A percentile compares a stretch with the other conserved stretches of the same genome.
These are phyloP conservation scores for Asterionellopsis glacialis DNA, from an alignment of 108 stramenopile genomes.

Conservation along the genomic window DNA sequence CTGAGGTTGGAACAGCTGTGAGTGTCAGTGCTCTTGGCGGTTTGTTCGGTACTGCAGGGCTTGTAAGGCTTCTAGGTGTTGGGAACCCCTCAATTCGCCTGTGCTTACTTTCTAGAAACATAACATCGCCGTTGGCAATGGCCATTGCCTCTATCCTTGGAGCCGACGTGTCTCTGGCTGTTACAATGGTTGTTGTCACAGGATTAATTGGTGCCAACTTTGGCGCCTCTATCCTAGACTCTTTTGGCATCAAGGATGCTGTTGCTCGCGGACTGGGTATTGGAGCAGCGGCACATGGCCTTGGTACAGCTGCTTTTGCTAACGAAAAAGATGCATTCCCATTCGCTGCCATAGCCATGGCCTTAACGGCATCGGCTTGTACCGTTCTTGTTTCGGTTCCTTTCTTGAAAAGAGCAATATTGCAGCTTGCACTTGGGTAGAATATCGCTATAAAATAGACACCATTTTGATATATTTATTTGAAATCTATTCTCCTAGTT, in stretches of 20 bases:
- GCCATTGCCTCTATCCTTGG: slow-evolving; percentile 83
- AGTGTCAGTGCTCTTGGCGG: slow-evolving; percentile 60
- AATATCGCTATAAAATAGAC: too few species aligned
- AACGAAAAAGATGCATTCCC: slow-evolving; percentile 91
- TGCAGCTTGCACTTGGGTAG: slow-evolving; percentile 55
- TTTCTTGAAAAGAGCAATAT: slow-evolving; percentile 33
- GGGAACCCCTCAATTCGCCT: slow-evolving; percentile 48
- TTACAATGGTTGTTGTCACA: slow-evolving; percentile 83
- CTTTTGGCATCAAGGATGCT: slow-evolving; percentile 75
- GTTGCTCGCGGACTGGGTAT: slow-evolving; percentile 85
- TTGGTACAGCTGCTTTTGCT: slow-evolving; percentile 87
- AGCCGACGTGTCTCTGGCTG: slow-evolving; percentile 76
- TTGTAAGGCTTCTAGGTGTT: slow-evolving; percentile 46
- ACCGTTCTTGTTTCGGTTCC: slow-evolving; percentile 73
- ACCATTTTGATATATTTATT: too few species aligned
- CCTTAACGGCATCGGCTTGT: slow-evolving; percentile 68
- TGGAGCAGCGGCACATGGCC: slow-evolving; percentile 88
- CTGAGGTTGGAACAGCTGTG: slow-evolving; percentile 56
- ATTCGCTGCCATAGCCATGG: slow-evolving; percentile 90
- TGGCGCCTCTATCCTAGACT: slow-evolving; percentile 70
- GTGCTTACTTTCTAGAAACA: slow-evolving; percentile 68
- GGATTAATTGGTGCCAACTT: slow-evolving; percentile 92
- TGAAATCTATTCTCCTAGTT: too few species aligned
- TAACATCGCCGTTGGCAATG: slow-evolving; percentile 88
- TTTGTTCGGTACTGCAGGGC: slow-evolving; percentile 64